Percentiles rank a stretch among this genome's conserved stretches.
Conservation (phyloP, 306 rosid genomes). For the Prunus armeniaca region DNA sequence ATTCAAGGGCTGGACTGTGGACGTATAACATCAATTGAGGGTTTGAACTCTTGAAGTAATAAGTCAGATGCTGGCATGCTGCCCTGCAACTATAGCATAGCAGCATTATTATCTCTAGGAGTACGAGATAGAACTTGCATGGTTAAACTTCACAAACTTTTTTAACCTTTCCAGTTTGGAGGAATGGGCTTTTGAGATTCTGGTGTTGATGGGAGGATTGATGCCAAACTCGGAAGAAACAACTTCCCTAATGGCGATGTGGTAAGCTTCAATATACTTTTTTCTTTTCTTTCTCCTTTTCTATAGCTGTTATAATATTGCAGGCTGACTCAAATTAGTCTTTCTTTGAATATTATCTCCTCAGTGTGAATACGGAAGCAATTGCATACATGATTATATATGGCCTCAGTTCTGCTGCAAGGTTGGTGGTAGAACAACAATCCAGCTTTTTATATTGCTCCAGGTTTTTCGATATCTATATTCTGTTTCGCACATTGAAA, state of each 20-base stretch:
- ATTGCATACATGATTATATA: constrained; percentile 67
- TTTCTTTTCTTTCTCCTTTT: neutral
- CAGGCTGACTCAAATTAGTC: neutral
- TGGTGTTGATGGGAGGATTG: constrained; percentile 80
- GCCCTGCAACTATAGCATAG: too few relatives aligned
- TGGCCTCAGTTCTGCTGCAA: constrained; percentile 90
- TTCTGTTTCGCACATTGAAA: constrained; percentile 13
- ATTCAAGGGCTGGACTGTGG: too few relatives aligned
- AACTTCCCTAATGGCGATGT: constrained; percentile 84
- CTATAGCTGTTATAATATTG: neutral
- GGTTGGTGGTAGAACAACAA: constrained; percentile 36
- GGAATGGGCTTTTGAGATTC: constrained; percentile 84
- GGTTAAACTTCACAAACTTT: neutral
- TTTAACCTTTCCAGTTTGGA: constrained; percentile 61
- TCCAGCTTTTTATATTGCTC: neutral
- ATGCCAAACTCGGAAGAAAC: constrained; percentile 58
- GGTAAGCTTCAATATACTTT: constrained; percentile 41
- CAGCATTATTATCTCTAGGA: neutral
- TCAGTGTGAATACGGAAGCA: constrained; percentile 67
- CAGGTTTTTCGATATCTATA: neutral
- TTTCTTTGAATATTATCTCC: neutral
- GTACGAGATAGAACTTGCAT: neutral
- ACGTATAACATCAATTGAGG: too few relatives aligned
- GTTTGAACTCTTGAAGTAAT: too few relatives aligned
- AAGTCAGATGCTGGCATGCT: too few relatives aligned